Evolutionary conservation across 208 protist species (phyloP).

Genomic region (Crithidia sp.): DNA sequence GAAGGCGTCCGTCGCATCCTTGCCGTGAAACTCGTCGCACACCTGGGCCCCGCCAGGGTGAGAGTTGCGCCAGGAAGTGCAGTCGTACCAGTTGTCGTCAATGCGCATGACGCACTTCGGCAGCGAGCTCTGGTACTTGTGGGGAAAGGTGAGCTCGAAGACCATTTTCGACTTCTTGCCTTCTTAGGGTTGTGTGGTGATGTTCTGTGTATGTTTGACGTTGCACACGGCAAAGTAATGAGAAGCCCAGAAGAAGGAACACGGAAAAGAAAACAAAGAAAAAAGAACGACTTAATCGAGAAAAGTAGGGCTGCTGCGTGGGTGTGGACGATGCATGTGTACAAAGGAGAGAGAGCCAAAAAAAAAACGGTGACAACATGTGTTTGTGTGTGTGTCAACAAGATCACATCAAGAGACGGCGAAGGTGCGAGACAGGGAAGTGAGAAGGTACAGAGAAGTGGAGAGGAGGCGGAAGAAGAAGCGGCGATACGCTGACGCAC

Average conservation of each 20-base stretch:
- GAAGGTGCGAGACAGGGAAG: too few relatives aligned
- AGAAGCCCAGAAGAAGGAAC: conserved; percentile 1
- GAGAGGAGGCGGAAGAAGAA: too few relatives aligned
- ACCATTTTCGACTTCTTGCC: conserved; percentile 31
- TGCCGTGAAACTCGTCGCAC: conserved; percentile 78
- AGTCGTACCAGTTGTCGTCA: conserved; percentile 83
- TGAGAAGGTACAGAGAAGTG: too few relatives aligned
- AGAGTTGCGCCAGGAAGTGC: conserved; percentile 72
- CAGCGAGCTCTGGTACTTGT: conserved; percentile 63
- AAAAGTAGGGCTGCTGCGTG: background rate
- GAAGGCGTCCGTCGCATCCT: conserved; percentile 80
- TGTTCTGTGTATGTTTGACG: background rate
- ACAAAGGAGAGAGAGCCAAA: background rate
- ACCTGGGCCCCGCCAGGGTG: conserved; percentile 78
- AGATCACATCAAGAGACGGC: too few relatives aligned
- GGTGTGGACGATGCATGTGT: background rate
- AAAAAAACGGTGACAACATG: background rate
- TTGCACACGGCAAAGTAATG: background rate
- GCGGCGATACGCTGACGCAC: too few relatives aligned
- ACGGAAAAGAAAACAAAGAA: conserved; percentile 2
- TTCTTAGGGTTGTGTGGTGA: background rate
- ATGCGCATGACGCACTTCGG: conserved; percentile 84
- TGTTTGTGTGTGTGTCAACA: background rate
- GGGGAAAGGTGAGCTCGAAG: conserved; percentile 58
- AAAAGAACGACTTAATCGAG: background rate